Conservation (phyloP, 495 filamentous ascomycete species). For the Penicillium daleae region DNA sequence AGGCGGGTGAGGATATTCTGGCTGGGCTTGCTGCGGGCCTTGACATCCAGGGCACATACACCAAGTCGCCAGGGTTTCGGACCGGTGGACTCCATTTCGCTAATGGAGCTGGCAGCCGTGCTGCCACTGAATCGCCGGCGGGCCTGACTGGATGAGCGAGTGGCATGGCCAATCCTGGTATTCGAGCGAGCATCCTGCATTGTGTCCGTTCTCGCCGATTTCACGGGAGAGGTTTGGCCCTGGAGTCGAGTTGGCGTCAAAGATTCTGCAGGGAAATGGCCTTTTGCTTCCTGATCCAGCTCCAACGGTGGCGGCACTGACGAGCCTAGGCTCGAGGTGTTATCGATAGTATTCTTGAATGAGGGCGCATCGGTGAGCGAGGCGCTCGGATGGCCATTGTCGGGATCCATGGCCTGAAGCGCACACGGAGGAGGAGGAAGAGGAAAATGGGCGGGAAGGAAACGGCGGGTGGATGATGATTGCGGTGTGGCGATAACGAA, state of each 20-base stretch:
- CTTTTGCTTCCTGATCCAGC: conserved; percentile 24
- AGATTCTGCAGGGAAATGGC: conserved; percentile 19
- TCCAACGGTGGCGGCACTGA: conserved; percentile 12
- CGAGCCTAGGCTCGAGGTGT: conserved; percentile 7
- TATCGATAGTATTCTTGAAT: conserved; percentile 19
- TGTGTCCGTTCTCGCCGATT: conserved; percentile 27
- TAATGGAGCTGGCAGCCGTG: conserved; percentile 71
- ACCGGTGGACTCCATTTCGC: conserved; percentile 38
- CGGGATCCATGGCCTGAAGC: conserved; percentile 26
- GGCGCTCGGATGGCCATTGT: conserved; percentile 30
- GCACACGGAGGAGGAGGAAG: conserved; percentile 1
- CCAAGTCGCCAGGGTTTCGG: conserved; percentile 70
- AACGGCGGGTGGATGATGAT: conserved; percentile 1
- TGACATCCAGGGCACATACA: conserved; percentile 93
- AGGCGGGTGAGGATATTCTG: conserved; percentile 92
- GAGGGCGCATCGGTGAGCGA: conserved; percentile 44
- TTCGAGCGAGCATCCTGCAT: conserved; percentile 27
- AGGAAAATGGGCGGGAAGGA: not conserved
- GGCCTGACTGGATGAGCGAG: conserved; percentile 71
- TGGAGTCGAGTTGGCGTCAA: conserved; percentile 20
- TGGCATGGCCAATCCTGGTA: conserved; percentile 43
- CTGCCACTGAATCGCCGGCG: conserved; percentile 77
- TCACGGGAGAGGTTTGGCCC: conserved; percentile 19
- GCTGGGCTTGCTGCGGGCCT: conserved; percentile 94
- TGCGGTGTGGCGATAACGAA: conserved; percentile 7